phyloP scores from a whole-genome alignment of 2,329 filamentous ascomycete genomes.

The Aspergillus uvarum region DNA sequence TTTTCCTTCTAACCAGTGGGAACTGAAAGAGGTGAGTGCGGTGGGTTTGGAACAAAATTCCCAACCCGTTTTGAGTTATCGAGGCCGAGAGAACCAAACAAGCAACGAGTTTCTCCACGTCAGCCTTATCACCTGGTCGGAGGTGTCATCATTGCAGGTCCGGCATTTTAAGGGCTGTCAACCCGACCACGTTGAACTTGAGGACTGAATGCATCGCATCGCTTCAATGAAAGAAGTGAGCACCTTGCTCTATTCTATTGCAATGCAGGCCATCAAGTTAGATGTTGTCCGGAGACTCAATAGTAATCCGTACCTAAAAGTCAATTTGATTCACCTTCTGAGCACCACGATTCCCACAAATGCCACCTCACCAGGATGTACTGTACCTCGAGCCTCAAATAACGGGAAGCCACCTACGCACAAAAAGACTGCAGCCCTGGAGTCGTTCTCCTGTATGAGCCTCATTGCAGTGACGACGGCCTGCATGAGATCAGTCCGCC shows the following conservation, averaged over 20 bases:
- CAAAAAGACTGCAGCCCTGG: not conserved
- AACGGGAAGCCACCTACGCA: constrained; percentile 3
- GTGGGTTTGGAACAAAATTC: too few species aligned
- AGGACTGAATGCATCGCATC: not conserved
- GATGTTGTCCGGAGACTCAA: not conserved
- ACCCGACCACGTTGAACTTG: not conserved
- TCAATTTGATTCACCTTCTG: not conserved
- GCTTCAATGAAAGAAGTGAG: not conserved
- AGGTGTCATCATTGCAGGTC: not conserved
- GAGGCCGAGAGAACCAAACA: not conserved
- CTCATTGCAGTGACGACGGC: constrained; percentile 6
- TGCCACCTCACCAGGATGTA: not conserved
- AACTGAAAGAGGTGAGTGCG: too few species aligned
- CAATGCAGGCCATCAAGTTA: not conserved
- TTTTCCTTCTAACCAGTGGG: too few species aligned
- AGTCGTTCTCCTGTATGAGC: not conserved
- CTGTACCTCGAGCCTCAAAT: not conserved
- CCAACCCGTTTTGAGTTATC: not conserved
- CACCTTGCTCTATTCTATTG: not conserved
- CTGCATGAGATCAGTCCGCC: not conserved
- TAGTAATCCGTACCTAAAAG: not conserved
- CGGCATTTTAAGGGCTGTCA: not conserved
- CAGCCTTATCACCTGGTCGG: not conserved
- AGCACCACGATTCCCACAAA: not conserved
- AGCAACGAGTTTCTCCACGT: not conserved